Percentiles rank a stretch among this genome's conserved stretches.
Conservation (phyloP, 768 basidiomycete genomes). For the Punctularia strigosozonata region DNA sequence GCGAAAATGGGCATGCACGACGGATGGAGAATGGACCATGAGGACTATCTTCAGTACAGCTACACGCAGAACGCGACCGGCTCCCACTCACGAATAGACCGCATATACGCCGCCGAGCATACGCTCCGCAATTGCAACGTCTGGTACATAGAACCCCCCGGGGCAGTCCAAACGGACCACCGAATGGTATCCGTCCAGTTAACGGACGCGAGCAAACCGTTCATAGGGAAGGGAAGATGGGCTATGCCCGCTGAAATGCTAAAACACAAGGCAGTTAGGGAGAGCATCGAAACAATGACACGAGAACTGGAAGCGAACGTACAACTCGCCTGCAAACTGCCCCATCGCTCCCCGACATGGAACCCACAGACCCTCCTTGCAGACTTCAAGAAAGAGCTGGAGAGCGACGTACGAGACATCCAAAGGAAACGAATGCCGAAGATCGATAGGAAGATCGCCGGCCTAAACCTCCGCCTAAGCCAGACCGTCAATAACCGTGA, state of each 20-base stretch:
- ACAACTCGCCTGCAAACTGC: no score
- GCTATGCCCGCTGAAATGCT: not conserved
- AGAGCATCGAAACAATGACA: no score
- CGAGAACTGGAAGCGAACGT: no score
- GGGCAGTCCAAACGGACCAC: slow-evolving; percentile 2
- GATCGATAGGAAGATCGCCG: no score
- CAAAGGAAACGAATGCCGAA: not conserved
- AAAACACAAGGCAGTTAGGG: not conserved
- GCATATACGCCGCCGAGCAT: not conserved
- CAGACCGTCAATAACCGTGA: no score
- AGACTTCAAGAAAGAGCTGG: no score
- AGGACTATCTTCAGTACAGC: not conserved
- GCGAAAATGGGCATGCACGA: not conserved
- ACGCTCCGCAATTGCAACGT: not conserved
- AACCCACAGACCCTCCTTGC: not conserved
- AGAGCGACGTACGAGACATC: not conserved
- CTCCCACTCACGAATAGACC: slow-evolving; percentile 1
- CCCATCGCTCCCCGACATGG: no score
- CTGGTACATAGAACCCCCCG: not conserved
- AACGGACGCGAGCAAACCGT: not conserved
- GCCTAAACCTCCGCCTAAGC: no score
- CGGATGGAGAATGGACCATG: not conserved
- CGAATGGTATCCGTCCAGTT: not conserved
- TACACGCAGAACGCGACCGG: not conserved
- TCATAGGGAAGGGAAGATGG: slow-evolving; percentile 2